phyloP scores from a whole-genome alignment of 176 grass and related monocot genomes.

The Otatea glauca region DNA sequence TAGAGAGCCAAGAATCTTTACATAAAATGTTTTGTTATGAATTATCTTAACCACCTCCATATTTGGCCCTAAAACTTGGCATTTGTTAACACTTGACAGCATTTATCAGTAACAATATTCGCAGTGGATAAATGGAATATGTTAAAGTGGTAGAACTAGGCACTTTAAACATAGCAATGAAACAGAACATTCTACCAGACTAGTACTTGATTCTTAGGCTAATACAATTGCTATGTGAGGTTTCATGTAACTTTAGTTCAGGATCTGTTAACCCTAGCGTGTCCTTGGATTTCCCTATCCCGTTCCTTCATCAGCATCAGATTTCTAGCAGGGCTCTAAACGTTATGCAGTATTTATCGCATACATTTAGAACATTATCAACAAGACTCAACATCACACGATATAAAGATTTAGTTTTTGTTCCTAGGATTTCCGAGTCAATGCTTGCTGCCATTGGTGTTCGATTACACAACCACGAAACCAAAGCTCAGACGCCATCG shows the following conservation, averaged over 20 bases:
- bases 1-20: not conserved
- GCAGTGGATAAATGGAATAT: not conserved
- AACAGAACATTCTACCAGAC: not conserved
- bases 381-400: not conserved
- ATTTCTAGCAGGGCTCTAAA: not conserved
- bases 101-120: not conserved
- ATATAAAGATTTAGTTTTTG: not conserved
- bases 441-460: not conserved
- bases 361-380: not conserved
- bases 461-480: not conserved
- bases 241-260: not conserved
- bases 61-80: not conserved
- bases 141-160: not conserved
- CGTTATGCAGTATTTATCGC: not conserved
- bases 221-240: not conserved
- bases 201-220: not conserved
- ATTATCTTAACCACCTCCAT: not conserved
- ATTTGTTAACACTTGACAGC: not conserved
- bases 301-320: not conserved
- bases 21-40: not conserved
- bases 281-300: not conserved
- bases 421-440: not conserved
- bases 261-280: not conserved
- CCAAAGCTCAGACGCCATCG: not conserved
- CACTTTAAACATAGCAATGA: slow-evolving; percentile 10